Conservation (phyloP, 345 rosid species). For the Excoecaria agallocha region DNA sequence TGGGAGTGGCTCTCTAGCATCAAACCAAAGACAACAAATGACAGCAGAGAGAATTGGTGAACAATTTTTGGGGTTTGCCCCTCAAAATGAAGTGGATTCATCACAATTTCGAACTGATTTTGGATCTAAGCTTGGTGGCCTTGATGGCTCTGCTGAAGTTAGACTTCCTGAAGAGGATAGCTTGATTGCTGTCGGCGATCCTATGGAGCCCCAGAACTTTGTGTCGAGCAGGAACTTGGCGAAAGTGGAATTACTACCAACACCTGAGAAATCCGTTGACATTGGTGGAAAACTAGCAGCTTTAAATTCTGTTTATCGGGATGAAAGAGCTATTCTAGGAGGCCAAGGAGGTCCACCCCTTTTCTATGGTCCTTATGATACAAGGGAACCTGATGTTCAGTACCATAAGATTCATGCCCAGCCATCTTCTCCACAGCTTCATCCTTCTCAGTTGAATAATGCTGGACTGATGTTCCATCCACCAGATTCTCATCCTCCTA, state of each 20-base stretch:
- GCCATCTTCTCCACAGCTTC: constrained; percentile 47
- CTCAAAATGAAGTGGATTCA: constrained; percentile 40
- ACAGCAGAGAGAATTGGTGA: constrained; percentile 46
- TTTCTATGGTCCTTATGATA: constrained; percentile 50
- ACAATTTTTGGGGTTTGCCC: constrained; percentile 40
- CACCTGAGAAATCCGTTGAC: constrained; percentile 40
- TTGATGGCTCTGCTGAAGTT: constrained; percentile 29
- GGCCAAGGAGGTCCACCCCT: constrained; percentile 54
- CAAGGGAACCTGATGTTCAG: constrained; percentile 46
- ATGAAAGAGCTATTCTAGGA: constrained; percentile 45
- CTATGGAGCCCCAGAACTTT: constrained; percentile 36
- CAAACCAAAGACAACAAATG: constrained; percentile 40
- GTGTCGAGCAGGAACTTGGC: constrained; percentile 37
- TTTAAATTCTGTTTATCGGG: constrained; percentile 53
- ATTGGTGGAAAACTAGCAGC: constrained; percentile 62
- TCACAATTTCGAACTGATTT: constrained; percentile 41
- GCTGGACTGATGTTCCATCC: constrained; percentile 48
- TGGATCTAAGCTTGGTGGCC: constrained; percentile 39
- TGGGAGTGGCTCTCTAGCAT: constrained; percentile 30
- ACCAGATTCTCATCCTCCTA: constrained; percentile 60
- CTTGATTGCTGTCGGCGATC: constrained; percentile 33
- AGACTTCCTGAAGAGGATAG: constrained; percentile 59
- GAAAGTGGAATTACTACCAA: constrained; percentile 45
- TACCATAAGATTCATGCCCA: constrained; percentile 40
- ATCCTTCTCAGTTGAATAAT: constrained; percentile 53